phyloP scores from a whole-genome alignment of 23 red algal genomes.

The Gracilaria domingensis region DNA sequence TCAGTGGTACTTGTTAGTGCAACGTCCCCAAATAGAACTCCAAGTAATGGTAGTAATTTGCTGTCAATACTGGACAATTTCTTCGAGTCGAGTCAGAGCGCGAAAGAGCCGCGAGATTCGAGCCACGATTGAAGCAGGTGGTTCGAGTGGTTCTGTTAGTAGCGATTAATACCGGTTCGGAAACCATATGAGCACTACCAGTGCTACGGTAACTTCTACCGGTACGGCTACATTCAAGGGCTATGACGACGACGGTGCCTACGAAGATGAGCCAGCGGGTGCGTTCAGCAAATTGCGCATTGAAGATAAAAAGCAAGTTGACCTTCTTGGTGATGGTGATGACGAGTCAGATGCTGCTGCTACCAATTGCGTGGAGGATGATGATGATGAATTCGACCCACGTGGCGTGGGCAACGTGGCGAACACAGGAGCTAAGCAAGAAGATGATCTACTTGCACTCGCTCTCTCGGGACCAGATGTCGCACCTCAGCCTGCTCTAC shows the following conservation, averaged over 20 bases:
- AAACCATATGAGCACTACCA: background rate
- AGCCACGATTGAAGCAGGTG: no score
- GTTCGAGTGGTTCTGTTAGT: no score
- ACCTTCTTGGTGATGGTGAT: constrained; percentile 76
- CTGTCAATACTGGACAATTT: background rate
- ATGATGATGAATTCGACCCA: no score
- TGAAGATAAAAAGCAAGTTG: constrained; percentile 28
- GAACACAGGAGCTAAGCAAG: background rate
- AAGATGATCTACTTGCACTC: constrained; percentile 28
- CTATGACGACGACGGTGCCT: constrained; percentile 64
- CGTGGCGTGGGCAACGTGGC: constrained; percentile 17
- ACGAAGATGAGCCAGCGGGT: constrained; percentile 67
- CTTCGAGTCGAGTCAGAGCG: background rate
- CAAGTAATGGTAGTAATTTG: constrained; percentile 50
- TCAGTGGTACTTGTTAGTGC: constrained; percentile 15
- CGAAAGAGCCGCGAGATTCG: no score
- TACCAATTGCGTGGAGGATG: no score
- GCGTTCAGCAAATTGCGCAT: constrained; percentile 37
- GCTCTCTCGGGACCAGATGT: constrained; percentile 17
- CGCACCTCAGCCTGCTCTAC: constrained; percentile 8
- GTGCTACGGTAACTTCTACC: constrained; percentile 6
- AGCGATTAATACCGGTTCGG: no score
- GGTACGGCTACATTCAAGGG: constrained; percentile 38
- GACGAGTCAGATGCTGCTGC: constrained; percentile 74
- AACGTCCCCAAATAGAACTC: constrained; percentile 66